Base-by-base conservation (phyloP, 768 basidiomycete genomes). In the Kwoniella botswanensis region DNA sequence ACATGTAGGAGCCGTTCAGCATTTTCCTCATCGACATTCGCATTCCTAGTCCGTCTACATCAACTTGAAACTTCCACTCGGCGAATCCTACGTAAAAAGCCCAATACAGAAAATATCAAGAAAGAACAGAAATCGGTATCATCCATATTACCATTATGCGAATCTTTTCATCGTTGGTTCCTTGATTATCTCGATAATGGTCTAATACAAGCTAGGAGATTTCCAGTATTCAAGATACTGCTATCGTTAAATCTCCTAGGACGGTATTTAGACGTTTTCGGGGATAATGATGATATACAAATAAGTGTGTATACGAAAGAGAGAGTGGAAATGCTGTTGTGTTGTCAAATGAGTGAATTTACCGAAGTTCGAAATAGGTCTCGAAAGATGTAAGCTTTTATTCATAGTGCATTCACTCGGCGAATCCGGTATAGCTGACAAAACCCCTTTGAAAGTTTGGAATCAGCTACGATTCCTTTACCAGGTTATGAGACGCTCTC, bases 291-390 rank as follows among this genome's bases (percentile, higher is more conserved):
- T 2, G 61, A 43, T 9, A 44, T 53, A 0, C 70, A 70, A 18
- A 44, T 55, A 43, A 56, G 2, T 41, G 63, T 79, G 21, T 79
- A 68, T 63, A 80, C 76, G 4, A 50, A 65, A 55, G 68, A 74
- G 15, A 73, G 77, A 53, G 78, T 81, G 46, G 76, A 79, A 10
- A 46, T 68, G 24, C 66, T 83, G 18, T 46, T 83, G 6, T 71
- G 70, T 1, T 83, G 82, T 71, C 76, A 82, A 18, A 71, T 71
- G 17, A 79, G 79, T 71, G 77, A 82, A 42, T 83, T 78, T 70
- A 74, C 81, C 0, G 82, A 83, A 63, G 75, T 83, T 7, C 44
- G 82, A 21, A 54, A 44, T 11, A 64, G 71, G 44, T 76, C 82
- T 3, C 65, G 77, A 53, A 56, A 69, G 13, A 76, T 83, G 82